A percentile compares a stretch with the other conserved stretches of the same genome.
Conservation (phyloP, 2,329 filamentous ascomycete genomes). For the Clarireedia hainanense region DNA sequence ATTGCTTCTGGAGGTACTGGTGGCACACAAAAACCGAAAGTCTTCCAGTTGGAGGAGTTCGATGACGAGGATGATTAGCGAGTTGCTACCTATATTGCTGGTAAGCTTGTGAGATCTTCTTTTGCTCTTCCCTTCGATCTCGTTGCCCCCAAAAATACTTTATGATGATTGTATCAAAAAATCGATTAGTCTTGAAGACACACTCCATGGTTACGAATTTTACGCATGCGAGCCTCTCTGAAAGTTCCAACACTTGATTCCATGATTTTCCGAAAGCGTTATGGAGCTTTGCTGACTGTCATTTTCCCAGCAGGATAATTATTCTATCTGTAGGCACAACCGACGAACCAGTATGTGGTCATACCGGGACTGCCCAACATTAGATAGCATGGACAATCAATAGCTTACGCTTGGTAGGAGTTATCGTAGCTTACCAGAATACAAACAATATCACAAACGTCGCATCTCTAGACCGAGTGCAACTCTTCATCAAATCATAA, state of each 20-base stretch:
- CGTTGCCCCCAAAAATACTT: slow-evolving; percentile 4
- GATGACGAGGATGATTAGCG: slow-evolving; percentile 33
- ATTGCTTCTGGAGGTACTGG: background rate
- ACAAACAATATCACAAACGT: too few relatives aligned
- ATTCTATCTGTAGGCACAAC: too few relatives aligned
- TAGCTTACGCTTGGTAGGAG: too few relatives aligned
- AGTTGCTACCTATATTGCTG: background rate
- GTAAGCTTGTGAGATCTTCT: background rate
- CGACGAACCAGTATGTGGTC: too few relatives aligned
- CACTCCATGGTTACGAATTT: slow-evolving; percentile 73
- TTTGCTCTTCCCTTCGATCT: background rate
- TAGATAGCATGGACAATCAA: too few relatives aligned
- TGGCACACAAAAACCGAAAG: slow-evolving; percentile 27
- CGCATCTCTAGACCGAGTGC: too few relatives aligned
- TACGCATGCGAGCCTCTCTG: slow-evolving; percentile 71
- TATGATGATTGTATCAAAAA: slow-evolving; percentile 62
- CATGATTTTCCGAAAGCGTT: background rate
- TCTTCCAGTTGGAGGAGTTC: slow-evolving; percentile 35
- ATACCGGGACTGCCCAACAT: too few relatives aligned
- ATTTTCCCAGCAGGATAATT: background rate
- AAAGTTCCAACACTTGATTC: slow-evolving; percentile 27
- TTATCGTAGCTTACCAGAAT: too few relatives aligned
- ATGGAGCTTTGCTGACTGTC: background rate
- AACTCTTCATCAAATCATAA: too few relatives aligned
- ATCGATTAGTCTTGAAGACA: slow-evolving; percentile 99